Conservation (phyloP, 805 yeast genomes). For the Cyberlindnera veronae region DNA sequence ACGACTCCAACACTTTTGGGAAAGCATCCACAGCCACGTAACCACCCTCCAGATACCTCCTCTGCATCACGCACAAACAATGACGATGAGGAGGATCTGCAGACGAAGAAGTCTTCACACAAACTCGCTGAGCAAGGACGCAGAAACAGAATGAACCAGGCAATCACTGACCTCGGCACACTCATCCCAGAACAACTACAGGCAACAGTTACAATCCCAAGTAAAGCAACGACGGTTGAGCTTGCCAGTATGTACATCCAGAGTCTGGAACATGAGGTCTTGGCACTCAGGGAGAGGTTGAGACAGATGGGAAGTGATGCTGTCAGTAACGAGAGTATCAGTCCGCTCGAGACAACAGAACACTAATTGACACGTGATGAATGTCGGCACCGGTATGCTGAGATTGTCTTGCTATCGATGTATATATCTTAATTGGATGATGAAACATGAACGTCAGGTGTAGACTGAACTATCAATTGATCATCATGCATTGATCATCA, state of each 20-base stretch:
- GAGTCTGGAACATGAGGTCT: conserved; percentile 38
- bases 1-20: conserved; percentile 5
- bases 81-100: conserved; percentile 16
- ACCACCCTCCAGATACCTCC: conserved; percentile 8
- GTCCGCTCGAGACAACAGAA: conserved; percentile 27
- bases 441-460: too few species aligned
- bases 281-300: conserved; percentile 16
- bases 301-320: conserved; percentile 15
- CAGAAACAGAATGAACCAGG: conserved; percentile 86
- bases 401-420: too few species aligned
- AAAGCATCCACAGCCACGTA: conserved; percentile 3
- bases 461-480: too few species aligned
- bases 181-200: conserved; percentile 60
- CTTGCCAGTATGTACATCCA: conserved; percentile 72
- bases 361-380: conserved; percentile 26
- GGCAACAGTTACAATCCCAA: conserved; percentile 59
- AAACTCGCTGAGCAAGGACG: conserved; percentile 96
- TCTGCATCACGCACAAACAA: conserved; percentile 10
- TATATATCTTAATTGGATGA: too few species aligned
- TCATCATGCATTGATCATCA: too few species aligned
- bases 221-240: conserved; percentile 95
- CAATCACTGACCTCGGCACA: conserved; percentile 69
- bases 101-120: conserved; percentile 45
- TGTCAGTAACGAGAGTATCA: conserved; percentile 27
- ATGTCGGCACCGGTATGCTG: too few species aligned